Evolutionary conservation across 2,329 filamentous ascomycete genomes (phyloP).

Genomic region (Plenodomus biglobosus): DNA sequence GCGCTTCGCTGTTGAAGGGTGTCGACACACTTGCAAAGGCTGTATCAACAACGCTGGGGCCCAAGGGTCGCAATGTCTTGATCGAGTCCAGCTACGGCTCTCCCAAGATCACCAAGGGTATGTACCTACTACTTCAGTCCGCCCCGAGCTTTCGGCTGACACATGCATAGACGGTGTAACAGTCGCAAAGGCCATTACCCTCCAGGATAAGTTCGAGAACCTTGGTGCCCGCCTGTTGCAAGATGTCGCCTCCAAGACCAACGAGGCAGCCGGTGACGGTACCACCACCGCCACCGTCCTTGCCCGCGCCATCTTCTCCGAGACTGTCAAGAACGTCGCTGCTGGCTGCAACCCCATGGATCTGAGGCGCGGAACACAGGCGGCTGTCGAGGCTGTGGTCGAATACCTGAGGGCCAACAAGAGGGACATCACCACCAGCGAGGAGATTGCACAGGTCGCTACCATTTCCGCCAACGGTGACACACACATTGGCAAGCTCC

Average conservation of each 20-base stretch:
- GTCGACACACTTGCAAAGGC: constrained; percentile 96
- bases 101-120: constrained; percentile 99
- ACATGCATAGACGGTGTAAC: constrained; percentile 52
- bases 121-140: constrained; percentile 3
- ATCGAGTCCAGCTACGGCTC: constrained; percentile 99
- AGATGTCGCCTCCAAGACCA: constrained; percentile 98
- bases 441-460: constrained; percentile 95
- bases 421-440: constrained; percentile 95
- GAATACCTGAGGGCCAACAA: constrained; percentile 94
- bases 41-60: constrained; percentile 92
- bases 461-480: constrained; percentile 99
- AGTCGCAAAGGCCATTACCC: constrained; percentile 73
- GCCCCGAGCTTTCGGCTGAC: constrained; percentile 15
- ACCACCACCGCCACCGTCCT: constrained; percentile 98
- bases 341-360: constrained; percentile 99
- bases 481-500: constrained; percentile 88
- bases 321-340: constrained; percentile 99
- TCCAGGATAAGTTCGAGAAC: constrained; percentile 99
- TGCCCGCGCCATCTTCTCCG: constrained; percentile 96
- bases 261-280: constrained; percentile 97
- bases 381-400: constrained; percentile 91
- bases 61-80: constrained; percentile 96
- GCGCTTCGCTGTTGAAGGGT: constrained; percentile 85
- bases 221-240: constrained; percentile 94
- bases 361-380: constrained; percentile 93